Evolutionary conservation across 371 early-diverging fungal genomes (phyloP).

Genomic region (Zychaea mexicana): DNA sequence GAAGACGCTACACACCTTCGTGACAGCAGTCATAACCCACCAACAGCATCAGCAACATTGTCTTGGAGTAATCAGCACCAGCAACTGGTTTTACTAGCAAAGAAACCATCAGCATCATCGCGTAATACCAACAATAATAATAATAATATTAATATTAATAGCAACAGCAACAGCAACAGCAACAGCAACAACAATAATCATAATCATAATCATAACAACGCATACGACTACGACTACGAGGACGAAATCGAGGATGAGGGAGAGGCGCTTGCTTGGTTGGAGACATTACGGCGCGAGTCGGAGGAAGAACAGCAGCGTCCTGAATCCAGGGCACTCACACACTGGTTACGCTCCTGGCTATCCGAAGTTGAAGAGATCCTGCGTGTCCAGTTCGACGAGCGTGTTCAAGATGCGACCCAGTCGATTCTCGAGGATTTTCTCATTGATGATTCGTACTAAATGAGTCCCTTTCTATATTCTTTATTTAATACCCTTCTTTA

Average conservation of each 20-base stretch:
- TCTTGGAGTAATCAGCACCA: neutral
- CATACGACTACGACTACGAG: too few relatives aligned
- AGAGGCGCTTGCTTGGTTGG: slow-evolving; percentile 5
- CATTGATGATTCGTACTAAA: slow-evolving; percentile 20
- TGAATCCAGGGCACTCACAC: slow-evolving; percentile 14
- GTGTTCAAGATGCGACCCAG: slow-evolving; percentile 28
- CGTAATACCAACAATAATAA: neutral
- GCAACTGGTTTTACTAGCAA: neutral
- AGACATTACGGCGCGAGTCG: neutral
- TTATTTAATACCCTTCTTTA: neutral
- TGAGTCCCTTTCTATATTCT: neutral
- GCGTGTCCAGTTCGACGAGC: slow-evolving; percentile 22
- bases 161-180: neutral
- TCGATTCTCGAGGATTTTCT: slow-evolving; percentile 30
- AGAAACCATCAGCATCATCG: too few relatives aligned
- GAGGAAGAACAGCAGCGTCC: slow-evolving; percentile 5
- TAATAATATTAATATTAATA: neutral
- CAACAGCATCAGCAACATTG: neutral
- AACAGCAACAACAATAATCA: too few relatives aligned
- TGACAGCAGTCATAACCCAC: neutral
- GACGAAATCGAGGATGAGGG: neutral
- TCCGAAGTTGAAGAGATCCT: slow-evolving; percentile 19
- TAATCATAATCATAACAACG: too few relatives aligned
- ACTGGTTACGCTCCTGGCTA: slow-evolving; percentile 25
- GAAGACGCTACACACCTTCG: neutral